A percentile compares a stretch with the other conserved stretches of the same genome.
Evolutionary conservation across 805 yeast species (phyloP).

Genomic region (Saturnispora ahearnii): DNA sequence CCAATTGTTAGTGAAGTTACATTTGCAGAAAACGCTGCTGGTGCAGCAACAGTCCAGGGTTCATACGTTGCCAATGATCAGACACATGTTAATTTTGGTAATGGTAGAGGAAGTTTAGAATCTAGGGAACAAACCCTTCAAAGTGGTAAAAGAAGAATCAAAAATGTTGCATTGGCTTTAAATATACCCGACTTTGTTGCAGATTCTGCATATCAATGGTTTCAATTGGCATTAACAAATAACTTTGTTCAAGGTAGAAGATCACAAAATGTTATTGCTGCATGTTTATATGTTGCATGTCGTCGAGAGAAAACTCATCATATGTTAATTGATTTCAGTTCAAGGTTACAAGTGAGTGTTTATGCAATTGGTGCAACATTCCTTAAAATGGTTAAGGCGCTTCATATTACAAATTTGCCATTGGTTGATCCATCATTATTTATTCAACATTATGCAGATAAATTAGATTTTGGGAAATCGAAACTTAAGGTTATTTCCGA

Average conservation of each 20-base stretch:
- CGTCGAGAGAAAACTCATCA: conserved; percentile 86
- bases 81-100: conserved; percentile 59
- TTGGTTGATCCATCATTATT: conserved; percentile 90
- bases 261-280: conserved; percentile 90
- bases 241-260: conserved; percentile 96
- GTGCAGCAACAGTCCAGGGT: conserved; percentile 96
- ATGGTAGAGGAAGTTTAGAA: conserved; percentile 67
- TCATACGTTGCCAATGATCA: conserved; percentile 87
- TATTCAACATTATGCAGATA: conserved; percentile 88
- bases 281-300: conserved; percentile 92
- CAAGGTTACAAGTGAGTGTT: conserved; percentile 82
- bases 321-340: conserved; percentile 92
- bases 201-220: conserved; percentile 86
- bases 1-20: conserved; percentile 94
- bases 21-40: conserved; percentile 83
- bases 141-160: conserved; percentile 73
- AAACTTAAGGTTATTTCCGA: conserved; percentile 72
- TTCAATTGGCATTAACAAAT: conserved; percentile 71
- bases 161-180: conserved; percentile 70
- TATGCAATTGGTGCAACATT: conserved; percentile 95
- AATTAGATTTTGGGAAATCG: conserved; percentile 69
- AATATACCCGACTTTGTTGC: conserved; percentile 76
- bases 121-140: conserved; percentile 82
- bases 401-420: conserved; percentile 72
- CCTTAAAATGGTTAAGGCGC: conserved; percentile 79